These are phyloP conservation scores for Jatropha multifida DNA, from an alignment of 441 rosid genomes.

Conservation along the genomic window DNA sequence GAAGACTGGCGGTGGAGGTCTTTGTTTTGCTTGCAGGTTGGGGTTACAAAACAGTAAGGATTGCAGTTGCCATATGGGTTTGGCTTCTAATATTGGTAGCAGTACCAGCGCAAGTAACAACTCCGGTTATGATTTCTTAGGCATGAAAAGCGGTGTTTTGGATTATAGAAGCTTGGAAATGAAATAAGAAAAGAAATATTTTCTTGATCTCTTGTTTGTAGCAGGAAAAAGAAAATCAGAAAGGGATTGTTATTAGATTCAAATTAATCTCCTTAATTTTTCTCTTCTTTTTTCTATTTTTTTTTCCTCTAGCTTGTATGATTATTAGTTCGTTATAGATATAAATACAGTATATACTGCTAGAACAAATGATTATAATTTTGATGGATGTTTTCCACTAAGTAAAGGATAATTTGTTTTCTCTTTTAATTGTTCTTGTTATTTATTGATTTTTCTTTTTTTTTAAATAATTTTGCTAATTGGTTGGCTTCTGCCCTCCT, in stretches of 20 bases:
- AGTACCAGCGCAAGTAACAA: slow-evolving; percentile 26
- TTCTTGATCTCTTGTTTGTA: slow-evolving; percentile 8
- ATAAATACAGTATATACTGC: background rate
- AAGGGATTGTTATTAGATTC: slow-evolving; percentile 24
- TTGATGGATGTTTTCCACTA: slow-evolving; percentile 11
- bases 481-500: background rate
- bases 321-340: slow-evolving; percentile 6
- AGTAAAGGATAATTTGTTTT: slow-evolving; percentile 2
- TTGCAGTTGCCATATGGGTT: slow-evolving; percentile 44
- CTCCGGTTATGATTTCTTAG: slow-evolving; percentile 68
- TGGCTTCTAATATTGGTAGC: slow-evolving; percentile 25
- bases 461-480: background rate
- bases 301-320: slow-evolving; percentile 26
- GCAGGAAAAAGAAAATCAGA: slow-evolving; percentile 24
- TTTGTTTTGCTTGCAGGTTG: slow-evolving; percentile 66
- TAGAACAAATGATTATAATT: slow-evolving; percentile 9
- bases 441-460: background rate
- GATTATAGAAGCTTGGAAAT: slow-evolving; percentile 64
- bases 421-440: background rate
- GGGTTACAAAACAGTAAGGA: slow-evolving; percentile 58
- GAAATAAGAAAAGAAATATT: slow-evolving; percentile 36
- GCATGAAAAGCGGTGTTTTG: slow-evolving; percentile 58
- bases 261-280: slow-evolving; percentile 1
- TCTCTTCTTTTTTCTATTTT: slow-evolving; percentile 11
- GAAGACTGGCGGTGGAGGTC: slow-evolving; percentile 31